phyloP scores from a whole-genome alignment of 2,329 filamentous ascomycete species.

The Arthrobotrys entomopaga region DNA sequence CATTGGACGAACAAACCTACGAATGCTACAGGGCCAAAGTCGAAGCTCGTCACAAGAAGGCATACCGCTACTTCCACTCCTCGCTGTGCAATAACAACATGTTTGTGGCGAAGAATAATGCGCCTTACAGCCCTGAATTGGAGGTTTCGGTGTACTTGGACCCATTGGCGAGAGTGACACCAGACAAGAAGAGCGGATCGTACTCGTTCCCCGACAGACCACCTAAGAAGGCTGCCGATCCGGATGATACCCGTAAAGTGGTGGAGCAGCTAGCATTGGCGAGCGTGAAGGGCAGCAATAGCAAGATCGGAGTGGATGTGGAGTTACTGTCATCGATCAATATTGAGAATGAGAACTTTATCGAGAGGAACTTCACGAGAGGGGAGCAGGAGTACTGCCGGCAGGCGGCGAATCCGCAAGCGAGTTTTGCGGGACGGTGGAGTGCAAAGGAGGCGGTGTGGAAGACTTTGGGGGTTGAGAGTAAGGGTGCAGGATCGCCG shows the following conservation, averaged over 20 bases:
- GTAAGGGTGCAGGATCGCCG: conserved; percentile 87
- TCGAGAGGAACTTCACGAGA: conserved; percentile 92
- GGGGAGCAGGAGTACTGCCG: conserved; percentile 87
- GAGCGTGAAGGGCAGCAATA: conserved; percentile 69
- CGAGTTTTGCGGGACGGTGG: conserved; percentile 95
- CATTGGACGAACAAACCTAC: conserved; percentile 88
- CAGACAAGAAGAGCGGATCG: conserved; percentile 86
- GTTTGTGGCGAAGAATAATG: conserved; percentile 92
- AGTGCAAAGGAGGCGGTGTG: conserved; percentile 98
- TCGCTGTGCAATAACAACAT: conserved; percentile 97
- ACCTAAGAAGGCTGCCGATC: conserved; percentile 71
- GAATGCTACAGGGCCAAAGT: conserved; percentile 86
- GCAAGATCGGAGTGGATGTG: conserved; percentile 91
- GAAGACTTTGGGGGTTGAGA: conserved; percentile 89
- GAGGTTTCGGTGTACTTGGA: conserved; percentile 91
- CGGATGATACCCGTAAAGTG: conserved; percentile 76
- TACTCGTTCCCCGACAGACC: conserved; percentile 78
- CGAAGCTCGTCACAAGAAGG: conserved; percentile 94
- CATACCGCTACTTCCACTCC: conserved; percentile 98
- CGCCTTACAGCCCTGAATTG: conserved; percentile 89
- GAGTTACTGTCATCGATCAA: conserved; percentile 89
- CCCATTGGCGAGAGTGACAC: conserved; percentile 83
- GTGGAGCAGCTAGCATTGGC: conserved; percentile 80
- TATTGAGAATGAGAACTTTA: conserved; percentile 90
- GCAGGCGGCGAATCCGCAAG: conserved; percentile 79